Base-by-base conservation (phyloP, 306 rosid genomes). In the Citrullus colocynthis region DNA sequence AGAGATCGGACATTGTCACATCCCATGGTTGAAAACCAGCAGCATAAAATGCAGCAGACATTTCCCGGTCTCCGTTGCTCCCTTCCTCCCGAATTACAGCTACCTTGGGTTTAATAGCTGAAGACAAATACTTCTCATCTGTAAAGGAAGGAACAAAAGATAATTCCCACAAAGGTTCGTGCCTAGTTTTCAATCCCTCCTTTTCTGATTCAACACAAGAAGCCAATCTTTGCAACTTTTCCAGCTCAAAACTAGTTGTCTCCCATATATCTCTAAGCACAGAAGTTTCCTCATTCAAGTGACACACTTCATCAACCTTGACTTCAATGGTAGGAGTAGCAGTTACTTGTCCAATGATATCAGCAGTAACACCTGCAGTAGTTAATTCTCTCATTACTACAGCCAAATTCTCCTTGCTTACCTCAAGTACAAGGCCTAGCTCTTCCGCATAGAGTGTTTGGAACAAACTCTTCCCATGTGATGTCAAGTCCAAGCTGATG, bases 61-160 rank as follows among this genome's bases (percentile, higher is more conserved):
- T 93, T 87, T 93, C 97, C 76, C 94, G 81, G 65, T 93, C 97
- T 61, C 98, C 98, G 30, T 93, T 93, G 91, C 96, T 91, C 36
- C 97, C 98, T 89, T 93, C 97, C 88, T 93, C 98, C 82, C 96
- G 89, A 65, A 91, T 88, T 85, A 93, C 89, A 7, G 97, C 98
- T 80, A 93, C 93, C 76, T 88, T 90, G 17, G 97, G 98, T 83
- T 91, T 93, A 21, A 52, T 39, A 49, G 88, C 60, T 32, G 88
- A 83, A 83, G 70, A 74, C 88, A 87, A 63, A 80, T 80, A 85
- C 70, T 85, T 93, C 14, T 83, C 86, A 48, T 88, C 86, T 9
- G 98, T 93, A 79, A 85, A 85, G 81, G 89, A 81, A 71, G 98
- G 97, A 81, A 83, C 76, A 82, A 87, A 90, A 54, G 96, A 84